Base-by-base conservation (phyloP, 305 asterid genomes). In the Fraxinus velutina region DNA sequence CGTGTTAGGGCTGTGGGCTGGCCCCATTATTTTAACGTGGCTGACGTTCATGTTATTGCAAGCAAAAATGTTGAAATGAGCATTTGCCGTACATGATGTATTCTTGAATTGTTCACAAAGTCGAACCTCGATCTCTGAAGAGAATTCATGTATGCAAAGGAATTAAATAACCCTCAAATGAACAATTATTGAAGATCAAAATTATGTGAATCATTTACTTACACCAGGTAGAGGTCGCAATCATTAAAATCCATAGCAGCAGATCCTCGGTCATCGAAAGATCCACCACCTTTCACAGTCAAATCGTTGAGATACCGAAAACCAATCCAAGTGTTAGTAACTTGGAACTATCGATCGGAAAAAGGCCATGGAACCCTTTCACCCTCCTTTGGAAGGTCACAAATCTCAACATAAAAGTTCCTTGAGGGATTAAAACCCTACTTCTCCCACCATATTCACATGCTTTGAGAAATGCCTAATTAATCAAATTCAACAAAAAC, bases 241-340 rank as follows among this genome's bases (percentile, higher is more conserved):
- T 37, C 44, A 37, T 37, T 37, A 37, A 37, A 37, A 37, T 10
- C 44, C 44, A 37, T 6, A 6, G 84, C 98, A 6, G 82, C 82
- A 13, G 79, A 85, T 50, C 98, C 97, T 81, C 91, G 92, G 15
- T 97, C 97, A 21, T 94, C 97, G 85, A 92, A 82, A 78, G 44
- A 1, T 0, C 98, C 96, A 29, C 97, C 92, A 1, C 98, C 97
- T 37, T 60, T 78, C 32, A 92, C 88, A n/a, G 77, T 80, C 79
- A 94, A 34, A 34, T 80, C 10, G 6, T 75, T 57, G 4, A 94
- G 57, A 57, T 87, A 88, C 2, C 86, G 88, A 82, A 94, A 93
- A 32, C 83, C 92, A 17, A 94, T 91, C 98, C 98, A 94, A 10
- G 90, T 89, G 2, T 90, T 83, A 0, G 80, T 80, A 89, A 79